Evolutionary conservation across 495 filamentous ascomycete genomes (phyloP).

Genomic region (Cryomyces minteri): DNA sequence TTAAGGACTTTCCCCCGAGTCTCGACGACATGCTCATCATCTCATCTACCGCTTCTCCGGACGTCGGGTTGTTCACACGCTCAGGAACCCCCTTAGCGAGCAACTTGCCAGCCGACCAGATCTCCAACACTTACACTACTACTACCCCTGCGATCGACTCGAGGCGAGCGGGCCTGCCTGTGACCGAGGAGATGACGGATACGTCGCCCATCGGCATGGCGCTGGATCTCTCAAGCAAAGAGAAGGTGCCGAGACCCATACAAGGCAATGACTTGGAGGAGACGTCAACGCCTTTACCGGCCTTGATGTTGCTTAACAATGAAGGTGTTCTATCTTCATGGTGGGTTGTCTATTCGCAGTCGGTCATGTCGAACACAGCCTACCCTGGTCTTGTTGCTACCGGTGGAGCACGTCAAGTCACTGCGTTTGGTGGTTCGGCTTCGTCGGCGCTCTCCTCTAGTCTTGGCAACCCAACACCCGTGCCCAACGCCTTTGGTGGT

Average conservation of each 20-base stretch:
- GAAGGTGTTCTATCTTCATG: slow-evolving; percentile 72
- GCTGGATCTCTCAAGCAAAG: slow-evolving; percentile 65
- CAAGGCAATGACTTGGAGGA: slow-evolving; percentile 48
- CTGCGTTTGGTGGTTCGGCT: slow-evolving; percentile 6
- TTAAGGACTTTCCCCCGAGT: slow-evolving; percentile 61
- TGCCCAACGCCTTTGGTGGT: neutral
- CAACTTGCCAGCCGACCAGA: slow-evolving; percentile 37
- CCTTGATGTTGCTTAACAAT: slow-evolving; percentile 70
- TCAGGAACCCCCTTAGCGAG: slow-evolving; percentile 44
- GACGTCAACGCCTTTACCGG: slow-evolving; percentile 74
- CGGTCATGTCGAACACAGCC: slow-evolving; percentile 49
- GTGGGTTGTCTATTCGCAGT: slow-evolving; percentile 83
- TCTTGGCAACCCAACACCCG: neutral
- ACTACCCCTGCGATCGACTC: slow-evolving; percentile 61
- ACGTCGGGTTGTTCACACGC: slow-evolving; percentile 60
- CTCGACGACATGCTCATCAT: slow-evolving; percentile 66
- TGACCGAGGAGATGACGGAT: slow-evolving; percentile 39
- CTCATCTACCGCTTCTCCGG: slow-evolving; percentile 55
- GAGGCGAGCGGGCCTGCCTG: slow-evolving; percentile 56
- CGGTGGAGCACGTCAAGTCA: slow-evolving; percentile 10
- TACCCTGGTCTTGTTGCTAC: slow-evolving; percentile 49
- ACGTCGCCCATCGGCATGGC: slow-evolving; percentile 67
- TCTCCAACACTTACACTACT: slow-evolving; percentile 48
- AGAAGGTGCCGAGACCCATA: slow-evolving; percentile 62
- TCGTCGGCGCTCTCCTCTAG: slow-evolving; percentile 6